phyloP scores from a whole-genome alignment of 2,329 filamentous ascomycete species.

The Hypoxylon sp. region DNA sequence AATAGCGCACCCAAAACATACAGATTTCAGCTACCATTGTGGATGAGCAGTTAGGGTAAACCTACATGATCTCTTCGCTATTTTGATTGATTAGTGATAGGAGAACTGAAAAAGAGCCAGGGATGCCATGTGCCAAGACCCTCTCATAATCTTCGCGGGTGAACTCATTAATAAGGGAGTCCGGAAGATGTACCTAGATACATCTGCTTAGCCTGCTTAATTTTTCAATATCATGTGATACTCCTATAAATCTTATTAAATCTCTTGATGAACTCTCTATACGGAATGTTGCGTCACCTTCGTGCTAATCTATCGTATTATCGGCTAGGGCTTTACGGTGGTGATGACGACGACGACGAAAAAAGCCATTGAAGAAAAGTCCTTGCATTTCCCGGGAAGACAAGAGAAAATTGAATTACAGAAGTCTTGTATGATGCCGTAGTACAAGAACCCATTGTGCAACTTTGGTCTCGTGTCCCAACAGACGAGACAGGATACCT shows the following conservation, averaged over 20 bases:
- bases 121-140: slow-evolving; percentile 28
- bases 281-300: slow-evolving; percentile 21
- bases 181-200: slow-evolving; percentile 21
- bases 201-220: slow-evolving; percentile 1
- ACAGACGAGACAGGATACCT: slow-evolving; percentile 35
- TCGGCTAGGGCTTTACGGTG: not conserved
- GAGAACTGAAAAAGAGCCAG: slow-evolving; percentile 31
- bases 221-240: slow-evolving; percentile 35
- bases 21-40: slow-evolving; percentile 11
- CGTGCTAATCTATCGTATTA: slow-evolving; percentile 13
- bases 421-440: slow-evolving; percentile 7
- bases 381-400: not conserved
- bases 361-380: not conserved
- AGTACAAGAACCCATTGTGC: slow-evolving; percentile 24
- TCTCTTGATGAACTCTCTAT: slow-evolving; percentile 16
- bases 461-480: slow-evolving; percentile 36
- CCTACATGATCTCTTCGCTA: slow-evolving; percentile 6
- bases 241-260: slow-evolving; percentile 29
- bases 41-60: slow-evolving; percentile 24
- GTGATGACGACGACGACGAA: slow-evolving; percentile 18
- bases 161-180: slow-evolving; percentile 22
- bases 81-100: slow-evolving; percentile 15
- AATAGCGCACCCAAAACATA: slow-evolving; percentile 6
- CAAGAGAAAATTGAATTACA: not conserved
- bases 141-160: slow-evolving; percentile 19